Conservation (phyloP, 305 asterid species). For the Ruellia speciosa region DNA sequence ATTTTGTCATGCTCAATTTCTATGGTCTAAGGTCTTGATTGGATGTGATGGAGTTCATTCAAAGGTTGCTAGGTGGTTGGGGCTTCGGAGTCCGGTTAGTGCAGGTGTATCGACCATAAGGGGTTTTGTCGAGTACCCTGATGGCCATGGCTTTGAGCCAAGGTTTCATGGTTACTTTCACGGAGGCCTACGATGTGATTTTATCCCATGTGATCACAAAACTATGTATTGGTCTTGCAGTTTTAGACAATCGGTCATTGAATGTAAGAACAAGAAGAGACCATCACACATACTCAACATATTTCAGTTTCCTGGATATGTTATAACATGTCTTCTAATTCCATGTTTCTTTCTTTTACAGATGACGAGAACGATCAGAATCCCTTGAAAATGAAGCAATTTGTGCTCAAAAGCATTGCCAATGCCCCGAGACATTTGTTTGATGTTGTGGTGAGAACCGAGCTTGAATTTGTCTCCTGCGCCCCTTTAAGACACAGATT, state of each 20-base stretch:
- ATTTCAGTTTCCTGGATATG: neutral
- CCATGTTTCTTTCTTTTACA: neutral
- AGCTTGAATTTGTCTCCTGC: neutral
- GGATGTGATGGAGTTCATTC: constrained; percentile 1
- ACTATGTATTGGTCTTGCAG: neutral
- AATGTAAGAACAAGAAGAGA: neutral
- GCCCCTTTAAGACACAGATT: no score
- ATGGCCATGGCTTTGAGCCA: neutral
- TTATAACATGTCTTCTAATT: neutral
- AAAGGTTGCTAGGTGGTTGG: neutral
- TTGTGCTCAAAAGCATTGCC: neutral
- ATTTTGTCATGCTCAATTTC: neutral
- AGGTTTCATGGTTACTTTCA: neutral
- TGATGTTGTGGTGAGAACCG: neutral
- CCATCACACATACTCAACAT: neutral
- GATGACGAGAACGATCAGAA: neutral
- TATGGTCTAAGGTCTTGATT: neutral
- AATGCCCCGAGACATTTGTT: neutral
- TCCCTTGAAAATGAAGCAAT: neutral
- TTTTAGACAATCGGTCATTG: neutral
- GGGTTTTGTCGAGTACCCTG: neutral
- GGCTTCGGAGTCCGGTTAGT: neutral
- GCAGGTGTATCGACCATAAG: neutral
- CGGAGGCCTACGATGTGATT: neutral
- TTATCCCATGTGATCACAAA: neutral